These are phyloP conservation scores for Kwoniella botswanensis DNA, from an alignment of 768 basidiomycete species.

Conservation along the genomic window DNA sequence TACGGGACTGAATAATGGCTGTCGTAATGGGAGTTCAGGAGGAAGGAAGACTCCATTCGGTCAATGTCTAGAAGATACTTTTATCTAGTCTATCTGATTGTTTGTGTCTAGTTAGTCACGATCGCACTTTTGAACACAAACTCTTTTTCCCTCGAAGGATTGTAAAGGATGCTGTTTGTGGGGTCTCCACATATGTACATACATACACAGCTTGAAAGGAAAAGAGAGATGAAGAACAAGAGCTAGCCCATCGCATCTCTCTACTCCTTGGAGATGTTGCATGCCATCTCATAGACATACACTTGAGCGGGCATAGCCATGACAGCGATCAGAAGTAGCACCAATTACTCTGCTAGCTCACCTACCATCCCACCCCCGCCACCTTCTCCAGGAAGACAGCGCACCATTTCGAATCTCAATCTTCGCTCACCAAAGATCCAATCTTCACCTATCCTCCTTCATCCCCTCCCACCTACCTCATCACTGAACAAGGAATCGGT, in stretches of 20 bases:
- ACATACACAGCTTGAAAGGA: background rate
- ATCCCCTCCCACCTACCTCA: conserved; percentile 42
- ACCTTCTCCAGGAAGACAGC: background rate
- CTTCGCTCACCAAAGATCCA: conserved; percentile 29
- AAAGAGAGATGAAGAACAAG: background rate
- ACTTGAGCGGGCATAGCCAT: background rate
- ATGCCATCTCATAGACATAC: too few relatives aligned
- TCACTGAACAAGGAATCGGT: conserved; percentile 37
- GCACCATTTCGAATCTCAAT: background rate
- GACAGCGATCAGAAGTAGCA: background rate
- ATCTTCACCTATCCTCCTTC: conserved; percentile 43
- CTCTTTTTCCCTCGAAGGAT: background rate
- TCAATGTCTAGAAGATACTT: too few relatives aligned
- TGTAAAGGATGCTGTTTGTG: background rate
- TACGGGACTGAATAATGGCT: background rate
- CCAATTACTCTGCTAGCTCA: conserved; percentile 4
- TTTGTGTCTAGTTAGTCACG: background rate
- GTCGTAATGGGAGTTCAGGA: background rate
- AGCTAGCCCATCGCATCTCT: too few relatives aligned
- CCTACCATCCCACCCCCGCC: conserved; percentile 6
- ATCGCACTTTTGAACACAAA: background rate
- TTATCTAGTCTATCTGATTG: too few relatives aligned
- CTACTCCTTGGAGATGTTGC: too few relatives aligned
- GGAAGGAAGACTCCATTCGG: background rate
- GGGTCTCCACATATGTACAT: conserved; percentile 1